Evolutionary conservation across 1,139 yeast species (phyloP).

Genomic region (Yamadazyma spencermartinsiae): DNA sequence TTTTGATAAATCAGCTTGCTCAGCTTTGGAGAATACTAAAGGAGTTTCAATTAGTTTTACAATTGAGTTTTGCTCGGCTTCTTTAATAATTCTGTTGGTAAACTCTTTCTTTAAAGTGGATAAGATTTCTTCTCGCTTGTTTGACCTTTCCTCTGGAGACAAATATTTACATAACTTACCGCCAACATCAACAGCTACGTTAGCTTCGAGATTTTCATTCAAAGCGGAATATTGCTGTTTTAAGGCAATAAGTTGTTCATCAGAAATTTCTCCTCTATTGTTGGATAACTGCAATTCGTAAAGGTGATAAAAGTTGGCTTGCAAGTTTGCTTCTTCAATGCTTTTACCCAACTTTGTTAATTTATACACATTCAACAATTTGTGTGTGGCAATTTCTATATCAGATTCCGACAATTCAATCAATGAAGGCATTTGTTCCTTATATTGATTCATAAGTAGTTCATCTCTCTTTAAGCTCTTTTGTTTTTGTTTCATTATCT

Average conservation of each 20-base stretch:
- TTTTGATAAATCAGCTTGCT: conserved; percentile 24
- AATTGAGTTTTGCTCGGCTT: conserved; percentile 27
- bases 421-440: conserved; percentile 22
- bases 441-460: conserved; percentile 20
- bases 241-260: conserved; percentile 26
- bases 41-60: conserved; percentile 32
- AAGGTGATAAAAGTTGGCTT: conserved; percentile 53
- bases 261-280: conserved; percentile 38
- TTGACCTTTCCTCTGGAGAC: conserved; percentile 19
- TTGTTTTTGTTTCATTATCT: conserved; percentile 34
- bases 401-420: conserved; percentile 35
- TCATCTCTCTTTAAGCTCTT: conserved; percentile 33
- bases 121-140: conserved; percentile 22
- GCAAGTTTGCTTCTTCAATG: conserved; percentile 57
- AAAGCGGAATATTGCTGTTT: conserved; percentile 23
- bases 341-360: conserved; percentile 25
- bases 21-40: conserved; percentile 30
- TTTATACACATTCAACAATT: conserved; percentile 49
- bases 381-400: conserved; percentile 41
- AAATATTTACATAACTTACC: conserved; percentile 27
- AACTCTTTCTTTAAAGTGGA: conserved; percentile 20
- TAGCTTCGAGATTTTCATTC: conserved; percentile 27
- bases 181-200: conserved; percentile 29
- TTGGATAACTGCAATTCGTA: conserved; percentile 48
- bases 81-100: conserved; percentile 23